Percentiles rank a stretch among this genome's conserved stretches.
Evolutionary conservation across 768 basidiomycete genomes (phyloP).

Genomic region (Agrocybe pediades): DNA sequence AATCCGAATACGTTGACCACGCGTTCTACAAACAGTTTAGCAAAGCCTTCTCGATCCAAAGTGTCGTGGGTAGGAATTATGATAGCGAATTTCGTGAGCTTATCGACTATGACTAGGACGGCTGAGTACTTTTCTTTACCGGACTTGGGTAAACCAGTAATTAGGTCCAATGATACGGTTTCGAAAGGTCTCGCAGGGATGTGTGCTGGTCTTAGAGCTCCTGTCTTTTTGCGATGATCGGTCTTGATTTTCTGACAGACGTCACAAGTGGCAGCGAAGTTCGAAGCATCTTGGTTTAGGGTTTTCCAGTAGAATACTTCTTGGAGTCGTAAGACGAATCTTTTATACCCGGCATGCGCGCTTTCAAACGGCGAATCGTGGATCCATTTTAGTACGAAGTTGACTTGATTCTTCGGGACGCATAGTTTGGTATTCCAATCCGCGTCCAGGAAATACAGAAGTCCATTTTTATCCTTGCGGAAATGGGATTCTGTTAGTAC

Average conservation of each 20-base stretch:
- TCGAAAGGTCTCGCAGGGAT: conserved; percentile 33
- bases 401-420: conserved; percentile 21
- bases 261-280: conserved; percentile 23
- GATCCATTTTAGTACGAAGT: conserved; percentile 22
- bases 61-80: conserved; percentile 35
- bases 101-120: conserved; percentile 36
- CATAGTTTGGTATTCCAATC: conserved; percentile 25
- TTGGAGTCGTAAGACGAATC: conserved; percentile 23
- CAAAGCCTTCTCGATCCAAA: conserved; percentile 26
- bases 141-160: conserved; percentile 32
- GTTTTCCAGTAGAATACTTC: conserved; percentile 31
- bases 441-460: conserved; percentile 26
- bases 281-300: conserved; percentile 26
- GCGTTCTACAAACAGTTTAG: conserved; percentile 29
- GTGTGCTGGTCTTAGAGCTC: conserved; percentile 32
- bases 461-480: conserved; percentile 2
- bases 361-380: conserved; percentile 24
- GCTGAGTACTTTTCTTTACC: conserved; percentile 24
- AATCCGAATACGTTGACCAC: conserved; percentile 26
- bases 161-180: conserved; percentile 35
- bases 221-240: conserved; percentile 26
- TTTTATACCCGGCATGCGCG: conserved; percentile 30
- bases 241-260: conserved; percentile 30
- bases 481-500: conserved; percentile 2
- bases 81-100: conserved; percentile 37